Evolutionary conservation across 345 rosid genomes (phyloP), one percentile per base, ranked within the genome.

Genomic region (Eucalyptus microcorys): DNA sequence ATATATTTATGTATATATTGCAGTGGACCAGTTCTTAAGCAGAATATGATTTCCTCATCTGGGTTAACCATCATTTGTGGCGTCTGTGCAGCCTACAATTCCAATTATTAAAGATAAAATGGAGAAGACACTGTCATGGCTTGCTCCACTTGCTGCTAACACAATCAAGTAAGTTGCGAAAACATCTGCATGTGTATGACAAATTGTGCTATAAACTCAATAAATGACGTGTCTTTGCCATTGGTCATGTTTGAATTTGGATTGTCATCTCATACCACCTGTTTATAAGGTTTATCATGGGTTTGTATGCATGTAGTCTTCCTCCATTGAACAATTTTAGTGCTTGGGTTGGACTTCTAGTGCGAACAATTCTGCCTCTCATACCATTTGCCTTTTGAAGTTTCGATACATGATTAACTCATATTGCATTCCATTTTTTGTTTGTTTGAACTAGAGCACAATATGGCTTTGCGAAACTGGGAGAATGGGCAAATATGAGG

Each of bases 401-500:
- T 52, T 37, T 40, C 3, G 5, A 76, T 11, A 1, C 30, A 40
- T 40, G 47, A 37, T 40, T 76, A 76, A 76, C 57, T 19, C 47
- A 37, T 14, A 3, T 10, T 37, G 57, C 57, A 40, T 42, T 76
- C 83, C 30, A 13, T 21, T 21, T 8, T 85, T 59, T 8, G 37
- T 34, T 79, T 68, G 84, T 52, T 30, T 52, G 88, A 49, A 86
- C 30, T 91, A 98, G 99, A 89, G 99, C 99, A 76, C 98, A 98
- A 94, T 99, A 98, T 79, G 99, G 99, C 89, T 97, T 98, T 88
- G 99, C 96, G 59, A 97, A 99, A 99, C 99, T 97, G 87, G 99
- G 99, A 91, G 99, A 98, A 94, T 96, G 99, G 99, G 99, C 97
- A 32, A 97, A 96, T 90, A 94, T 98, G 1, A 99, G 99, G 99